Base-by-base conservation (phyloP, 306 rosid species). In the Medicago ruthenica region DNA sequence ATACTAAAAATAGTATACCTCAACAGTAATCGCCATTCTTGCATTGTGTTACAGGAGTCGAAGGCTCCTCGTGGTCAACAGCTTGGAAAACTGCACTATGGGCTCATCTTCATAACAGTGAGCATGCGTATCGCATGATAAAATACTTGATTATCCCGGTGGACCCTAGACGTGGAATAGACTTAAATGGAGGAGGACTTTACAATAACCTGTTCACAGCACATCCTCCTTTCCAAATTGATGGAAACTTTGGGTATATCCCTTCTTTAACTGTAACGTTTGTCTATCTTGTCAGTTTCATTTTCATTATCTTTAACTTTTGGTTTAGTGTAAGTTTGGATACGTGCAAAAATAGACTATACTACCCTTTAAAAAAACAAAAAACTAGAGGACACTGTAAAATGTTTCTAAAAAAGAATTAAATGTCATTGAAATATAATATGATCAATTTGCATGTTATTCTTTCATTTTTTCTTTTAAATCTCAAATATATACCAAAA, bases 41-140 rank as follows among this genome's bases (percentile, higher is more conserved):
- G 68, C 75, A 8, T 14, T 61, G 62, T 77, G 39, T 70, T 80
- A 84, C 85, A 94, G 97, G 98, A 74, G 97, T 87, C 67, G 96
- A 94, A 0, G 97, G 98, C 74, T 96, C 98, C 17, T 97, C 94
- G 71, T 94, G 98, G 98, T 94, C 98, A 40, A 94, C 98, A 53
- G 78, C 86, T 39, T 94, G 98, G 97, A 91, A 91, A 82, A 81
- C 82, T 57, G 84, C 93, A 39, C 53, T 89, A 53, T 89, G 98
- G 97, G 96, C 98, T 27, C 92, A 86, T 54, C 97, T 91, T 82
- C 91, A 82, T 74, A 88, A 86, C 83, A 88, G 92, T 44, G 96
- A 91, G 88, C 97, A 88, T 12, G 92, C 97, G 0, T 91, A 91
- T 73, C 91, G 87, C 31, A 94, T 94, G 98, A 85, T 94, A 79